Evolutionary conservation across 805 yeast genomes (phyloP), one percentile per base, ranked within the genome.

Genomic region (Vanderwaltozyma verrucispora): DNA sequence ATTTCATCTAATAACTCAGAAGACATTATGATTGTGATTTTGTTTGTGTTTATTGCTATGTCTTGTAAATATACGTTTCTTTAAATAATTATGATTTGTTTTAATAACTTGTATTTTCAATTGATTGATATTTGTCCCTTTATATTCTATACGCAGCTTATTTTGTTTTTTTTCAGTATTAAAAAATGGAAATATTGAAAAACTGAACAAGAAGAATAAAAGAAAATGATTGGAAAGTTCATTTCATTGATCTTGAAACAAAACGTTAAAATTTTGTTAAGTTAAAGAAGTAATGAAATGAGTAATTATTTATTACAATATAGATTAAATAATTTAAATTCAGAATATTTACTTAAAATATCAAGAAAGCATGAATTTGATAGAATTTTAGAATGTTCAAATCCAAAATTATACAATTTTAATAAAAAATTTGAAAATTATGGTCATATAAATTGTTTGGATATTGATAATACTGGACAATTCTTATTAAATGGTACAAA

Each of bases 1-100:
- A 80, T 64, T 53, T 83, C 88, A 58, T 84, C 94, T 23, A 84
- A 58, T 11, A 67, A 48, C 52, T 66, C 55, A 4, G 50, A 47
- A n/a, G n/a, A n/a, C n/a, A n/a, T n/a, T 47, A 51, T 25, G 9
- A 23, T 16, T 19, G 14, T 12, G 9, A n/a, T 19, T 33, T 18
- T 19, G n/a, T 15, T 3, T 27, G 18, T 33, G 12, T 24, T 7
- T 25, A 25, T 9, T n/a, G n/a, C n/a, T n/a, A n/a, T n/a, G n/a
- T n/a, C n/a, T n/a, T n/a, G n/a, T n/a, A n/a, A n/a, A n/a, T n/a
- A n/a, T n/a, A n/a, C n/a, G n/a, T n/a, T n/a, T n/a, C n/a, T n/a
- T n/a, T n/a, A n/a, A n/a, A n/a, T n/a, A n/a, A n/a, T n/a, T n/a
- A n/a, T n/a, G n/a, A n/a, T n/a, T n/a, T n/a, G n/a, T n/a, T n/a